Evolutionary conservation across 164 flowering plant species (phyloP), one percentile per base, ranked within the genome.

Genomic region (Akebia trifoliata): DNA sequence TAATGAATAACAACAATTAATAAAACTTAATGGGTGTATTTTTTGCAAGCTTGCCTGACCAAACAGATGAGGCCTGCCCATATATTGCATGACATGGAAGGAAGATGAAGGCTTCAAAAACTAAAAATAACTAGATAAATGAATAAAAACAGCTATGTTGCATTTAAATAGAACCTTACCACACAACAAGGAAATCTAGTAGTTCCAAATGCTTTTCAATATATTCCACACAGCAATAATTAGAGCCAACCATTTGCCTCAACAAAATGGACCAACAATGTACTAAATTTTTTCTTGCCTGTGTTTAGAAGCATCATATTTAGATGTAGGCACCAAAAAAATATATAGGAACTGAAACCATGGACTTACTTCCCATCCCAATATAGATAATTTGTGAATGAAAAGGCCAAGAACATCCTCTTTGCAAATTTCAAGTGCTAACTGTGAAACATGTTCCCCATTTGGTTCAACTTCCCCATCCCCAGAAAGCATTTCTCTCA

Each of bases 261-360:
- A 90, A 72, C 69, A 90, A 74, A 62, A 88, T 82, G 56, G 85
- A 68, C 97, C 99, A 94, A 63, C 93, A 90, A 63, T 83, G 82
- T 31, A 83, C 95, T 69, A 90, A 63, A 74, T 84, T 85, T 63
- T 94, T 94, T 70, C 99, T 83, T 58, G 97, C 82, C 99, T 93
- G 74, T 18, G 43, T 29, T n/a, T 29, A 68, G 54, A 65, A 28
- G 20, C 40, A 49, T 20, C 31, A 49, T 40, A 44, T 43, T 50
- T 54, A 70, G 48, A 29, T 26, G 1, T 9, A 45, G 42, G 22
- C 37, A 6, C 14, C 8, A 46, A 6, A 11, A 26, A 42, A n/a
- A 47, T 39, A 29, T 38, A 38, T 18, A 4, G 6, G 22, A 18
- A 18, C 51, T 9, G 17, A 69, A 6, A 39, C 14, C 28, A n/a